Conservation (phyloP, 345 rosid genomes). For the Crucihimalaya himalaica region DNA sequence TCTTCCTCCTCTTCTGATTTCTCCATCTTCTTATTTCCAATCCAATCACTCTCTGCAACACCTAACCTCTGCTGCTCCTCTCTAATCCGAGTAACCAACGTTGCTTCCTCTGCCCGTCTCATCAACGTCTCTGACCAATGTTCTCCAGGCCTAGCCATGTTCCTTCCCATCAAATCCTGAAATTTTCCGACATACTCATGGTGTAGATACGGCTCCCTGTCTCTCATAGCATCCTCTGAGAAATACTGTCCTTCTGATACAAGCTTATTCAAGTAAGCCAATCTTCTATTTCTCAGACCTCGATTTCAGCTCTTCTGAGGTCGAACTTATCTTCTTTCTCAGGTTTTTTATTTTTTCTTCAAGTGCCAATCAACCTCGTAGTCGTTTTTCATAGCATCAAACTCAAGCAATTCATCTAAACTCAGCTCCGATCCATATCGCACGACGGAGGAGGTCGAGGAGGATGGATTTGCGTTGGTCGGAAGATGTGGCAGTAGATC, state of each 20-base stretch:
- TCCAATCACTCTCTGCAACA: slow-evolving; percentile 79
- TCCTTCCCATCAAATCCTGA: slow-evolving; percentile 74
- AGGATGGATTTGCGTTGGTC: slow-evolving; percentile 79
- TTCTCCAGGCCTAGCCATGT: slow-evolving; percentile 94
- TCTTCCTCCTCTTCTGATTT: slow-evolving; percentile 56
- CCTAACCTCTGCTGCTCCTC: slow-evolving; percentile 90
- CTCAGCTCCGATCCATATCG: slow-evolving; percentile 72
- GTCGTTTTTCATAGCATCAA: slow-evolving; percentile 61
- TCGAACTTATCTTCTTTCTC: slow-evolving; percentile 66
- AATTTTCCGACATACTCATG: slow-evolving; percentile 96
- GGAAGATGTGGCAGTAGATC: slow-evolving; percentile 50
- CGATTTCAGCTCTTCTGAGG: slow-evolving; percentile 59
- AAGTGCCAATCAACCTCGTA: slow-evolving; percentile 88
- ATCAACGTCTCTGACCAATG: slow-evolving; percentile 93
- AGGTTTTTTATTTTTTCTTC: too few relatives aligned
- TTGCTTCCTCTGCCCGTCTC: slow-evolving; percentile 83
- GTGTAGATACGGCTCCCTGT: slow-evolving; percentile 90
- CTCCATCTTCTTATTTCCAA: slow-evolving; percentile 61
- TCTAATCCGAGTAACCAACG: slow-evolving; percentile 73
- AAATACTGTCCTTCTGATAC: slow-evolving; percentile 71
- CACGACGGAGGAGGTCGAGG: slow-evolving; percentile 80
- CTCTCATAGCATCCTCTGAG: slow-evolving; percentile 98
- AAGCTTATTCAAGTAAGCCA: slow-evolving; percentile 71
- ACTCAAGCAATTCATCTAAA: slow-evolving; percentile 64
- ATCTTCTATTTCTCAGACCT: slow-evolving; percentile 78